Evolutionary conservation across 1,284 basidiomycete species (phyloP), one percentile per base, ranked within the genome.

Genomic region (Ganoderma boninense): DNA sequence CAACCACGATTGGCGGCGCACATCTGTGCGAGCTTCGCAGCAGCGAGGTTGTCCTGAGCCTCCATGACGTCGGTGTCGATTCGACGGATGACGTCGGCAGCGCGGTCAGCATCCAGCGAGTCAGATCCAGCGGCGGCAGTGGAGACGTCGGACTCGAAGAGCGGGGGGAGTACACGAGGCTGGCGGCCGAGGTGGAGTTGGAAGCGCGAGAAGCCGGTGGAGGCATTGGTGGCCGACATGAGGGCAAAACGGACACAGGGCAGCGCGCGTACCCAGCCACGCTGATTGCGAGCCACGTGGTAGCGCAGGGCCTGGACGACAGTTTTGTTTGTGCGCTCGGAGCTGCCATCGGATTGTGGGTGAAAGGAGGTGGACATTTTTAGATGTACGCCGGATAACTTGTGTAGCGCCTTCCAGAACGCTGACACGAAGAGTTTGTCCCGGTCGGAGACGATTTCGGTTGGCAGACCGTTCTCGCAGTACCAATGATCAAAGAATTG

Each of bases 281-380:
- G 75, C 68, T 89, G 85, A 29, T 84, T 76, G 44, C 80, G 75
- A 26, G 82, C 78, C 2, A 85, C 78, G 67, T 82, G 78, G 66
- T 79, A 83, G 0, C 77, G 76, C 1, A 86, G 68, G n/a, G 74
- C 74, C 66, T 85, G 83, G 59, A 71, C 79, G 0, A 84, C 67
- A 0, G 70, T 74, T 29, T 74, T 73, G 67, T 76, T 79, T 0
- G 73, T 71, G 0, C 71, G 66, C 40, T 78, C 73, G 23, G 74
- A 74, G 0, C 65, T 18, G 23, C 73, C 75, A 43, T 79, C 77
- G 1, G 76, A 83, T 66, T 87, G 75, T 0, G 85, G 86, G 66
- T 87, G 85, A 62, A 82, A 87, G 0, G 83, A 73, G 2, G 82
- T 83, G 0, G 83, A 86, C 80, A 88, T 81, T 2, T 74, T 70